These are phyloP conservation scores for Volutella citrinella DNA, from an alignment of 2,329 filamentous ascomycete genomes.

Conservation along the genomic window DNA sequence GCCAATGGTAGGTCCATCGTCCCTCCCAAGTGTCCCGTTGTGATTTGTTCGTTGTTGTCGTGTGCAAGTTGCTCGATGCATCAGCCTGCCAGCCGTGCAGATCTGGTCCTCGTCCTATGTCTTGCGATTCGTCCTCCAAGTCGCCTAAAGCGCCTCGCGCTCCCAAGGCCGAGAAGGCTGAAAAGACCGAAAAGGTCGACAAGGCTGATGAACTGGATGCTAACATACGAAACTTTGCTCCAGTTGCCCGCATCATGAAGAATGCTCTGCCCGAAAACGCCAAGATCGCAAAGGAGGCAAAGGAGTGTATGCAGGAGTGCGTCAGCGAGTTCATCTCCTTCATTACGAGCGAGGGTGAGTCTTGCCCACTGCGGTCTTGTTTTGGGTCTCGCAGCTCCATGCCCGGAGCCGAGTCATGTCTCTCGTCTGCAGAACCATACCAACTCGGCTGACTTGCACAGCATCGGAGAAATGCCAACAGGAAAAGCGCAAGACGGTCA, in stretches of 20 bases:
- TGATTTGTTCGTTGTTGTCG: slow-evolving; percentile 35
- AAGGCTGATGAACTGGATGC: slow-evolving; percentile 65
- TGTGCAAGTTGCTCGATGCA: slow-evolving; percentile 23
- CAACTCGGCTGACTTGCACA: slow-evolving; percentile 37
- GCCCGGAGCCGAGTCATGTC: slow-evolving; percentile 13
- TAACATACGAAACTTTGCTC: slow-evolving; percentile 91
- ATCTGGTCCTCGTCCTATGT: slow-evolving; percentile 51
- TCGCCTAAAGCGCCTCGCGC: too few species aligned
- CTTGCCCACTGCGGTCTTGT: slow-evolving; percentile 1
- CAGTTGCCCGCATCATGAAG: slow-evolving; percentile 99
- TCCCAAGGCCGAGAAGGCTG: too few species aligned
- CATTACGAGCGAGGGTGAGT: slow-evolving; percentile 96
- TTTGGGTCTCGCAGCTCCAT: slow-evolving; percentile 10
- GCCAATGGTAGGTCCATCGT: slow-evolving; percentile 86
- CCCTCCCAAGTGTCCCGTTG: slow-evolving; percentile 30
- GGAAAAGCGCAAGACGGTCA: slow-evolving; percentile 98
- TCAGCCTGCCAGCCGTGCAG: slow-evolving; percentile 31
- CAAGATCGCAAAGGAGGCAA: slow-evolving; percentile 98
- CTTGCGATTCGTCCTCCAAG: slow-evolving; percentile 54
- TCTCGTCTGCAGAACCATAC: slow-evolving; percentile 15
- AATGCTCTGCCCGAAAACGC: slow-evolving; percentile 95
- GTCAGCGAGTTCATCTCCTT: slow-evolving; percentile 99
- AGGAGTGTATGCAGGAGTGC: slow-evolving; percentile 99
- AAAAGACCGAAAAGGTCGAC: slow-evolving; percentile 45
- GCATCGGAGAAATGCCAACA: slow-evolving; percentile 99